Evolutionary conservation across 176 grass and related monocot genomes (phyloP), one percentile per base, ranked within the genome.

Genomic region (Aegilops umbellulata): DNA sequence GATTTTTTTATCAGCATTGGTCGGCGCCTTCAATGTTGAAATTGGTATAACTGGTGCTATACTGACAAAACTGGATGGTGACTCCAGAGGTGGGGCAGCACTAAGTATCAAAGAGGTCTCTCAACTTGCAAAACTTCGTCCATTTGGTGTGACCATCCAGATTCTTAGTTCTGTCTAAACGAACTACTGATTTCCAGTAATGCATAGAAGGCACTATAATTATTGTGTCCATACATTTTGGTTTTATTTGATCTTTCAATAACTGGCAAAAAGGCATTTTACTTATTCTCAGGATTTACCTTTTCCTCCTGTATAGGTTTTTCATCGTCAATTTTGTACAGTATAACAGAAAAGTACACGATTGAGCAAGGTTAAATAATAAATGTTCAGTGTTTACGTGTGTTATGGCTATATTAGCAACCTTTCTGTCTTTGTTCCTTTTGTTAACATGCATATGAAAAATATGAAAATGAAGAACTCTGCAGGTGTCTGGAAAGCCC

Each of bases 41-140:
- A 86, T 99, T 47, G 92, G 97, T 82, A 94, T 99, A 51, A 96
- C 92, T 91, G 97, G 97, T 86, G 97, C 94, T 82, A 99, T 99
- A 91, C 77, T 99, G 87, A 99, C 94, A 57, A 99, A 99, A 65
- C 75, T 98, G 70, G 97, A 98, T 78, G 97, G 97, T 91, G 97
- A 98, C 63, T 98, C 97, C 2, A 90, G 97, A 89, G 97, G 97
- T 89, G 97, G 94, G 89, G 97, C 97, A 4, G 97, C 97, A 86
- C 84, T 98, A 42, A 94, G 97, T 88, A 94, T 98, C 84, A 96
- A 94, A 94, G 94, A 96, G 93, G 97, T 99, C 30, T 83, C 14
- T 89, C 53, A 13, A 58, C 62, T 78, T 67, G 67, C 49, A 53
- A 74, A 82, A 51, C 4, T 75, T 17, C 39, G 0, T 29, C 13